Percentiles rank a stretch among this genome's conserved stretches.
These are phyloP conservation scores for Hypoxylon sp. DNA, from an alignment of 2,329 filamentous ascomycete genomes.

Conservation along the genomic window DNA sequence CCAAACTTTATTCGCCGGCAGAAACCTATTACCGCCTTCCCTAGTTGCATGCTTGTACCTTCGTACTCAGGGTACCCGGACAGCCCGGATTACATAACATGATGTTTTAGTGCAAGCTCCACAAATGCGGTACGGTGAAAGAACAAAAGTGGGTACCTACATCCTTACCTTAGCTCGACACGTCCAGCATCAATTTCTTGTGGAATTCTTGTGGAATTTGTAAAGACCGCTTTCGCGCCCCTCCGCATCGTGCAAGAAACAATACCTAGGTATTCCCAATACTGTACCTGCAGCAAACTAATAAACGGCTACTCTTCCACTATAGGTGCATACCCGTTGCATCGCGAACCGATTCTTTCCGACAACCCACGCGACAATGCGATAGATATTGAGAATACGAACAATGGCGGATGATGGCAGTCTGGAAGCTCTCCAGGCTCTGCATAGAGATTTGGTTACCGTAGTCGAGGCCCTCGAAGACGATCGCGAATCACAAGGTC, in stretches of 20 bases:
- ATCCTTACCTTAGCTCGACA: conserved; percentile 39
- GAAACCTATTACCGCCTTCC: conserved; percentile 35
- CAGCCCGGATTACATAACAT: too few species aligned
- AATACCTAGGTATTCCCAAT: conserved; percentile 11
- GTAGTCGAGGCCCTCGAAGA: conserved; percentile 77
- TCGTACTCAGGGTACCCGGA: conserved; percentile 6
- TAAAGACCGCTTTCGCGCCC: conserved; percentile 23
- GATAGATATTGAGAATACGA: conserved; percentile 59
- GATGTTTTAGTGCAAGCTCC: conserved; percentile 2
- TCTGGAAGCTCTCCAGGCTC: conserved; percentile 83
- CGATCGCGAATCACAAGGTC: conserved; percentile 75
- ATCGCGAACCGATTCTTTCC: conserved; percentile 31
- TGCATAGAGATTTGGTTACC: conserved; percentile 87
- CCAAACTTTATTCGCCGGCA: conserved; percentile 25
- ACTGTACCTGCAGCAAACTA: conserved; percentile 15
- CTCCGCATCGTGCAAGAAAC: conserved; percentile 22
- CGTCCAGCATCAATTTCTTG: conserved; percentile 44
- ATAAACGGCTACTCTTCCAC: background rate
- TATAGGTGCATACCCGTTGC: conserved; percentile 25
- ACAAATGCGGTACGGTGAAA: conserved; percentile 11
- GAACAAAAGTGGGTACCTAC: conserved; percentile 32
- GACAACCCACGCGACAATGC: conserved; percentile 58
- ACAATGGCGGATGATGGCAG: conserved; percentile 81
- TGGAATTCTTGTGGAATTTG: conserved; percentile 36
- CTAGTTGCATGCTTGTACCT: background rate